Percentiles rank a stretch among this genome's conserved stretches.
phyloP scores from a whole-genome alignment of 2,329 filamentous ascomycete genomes.

The Trematosphaeria pertusa region DNA sequence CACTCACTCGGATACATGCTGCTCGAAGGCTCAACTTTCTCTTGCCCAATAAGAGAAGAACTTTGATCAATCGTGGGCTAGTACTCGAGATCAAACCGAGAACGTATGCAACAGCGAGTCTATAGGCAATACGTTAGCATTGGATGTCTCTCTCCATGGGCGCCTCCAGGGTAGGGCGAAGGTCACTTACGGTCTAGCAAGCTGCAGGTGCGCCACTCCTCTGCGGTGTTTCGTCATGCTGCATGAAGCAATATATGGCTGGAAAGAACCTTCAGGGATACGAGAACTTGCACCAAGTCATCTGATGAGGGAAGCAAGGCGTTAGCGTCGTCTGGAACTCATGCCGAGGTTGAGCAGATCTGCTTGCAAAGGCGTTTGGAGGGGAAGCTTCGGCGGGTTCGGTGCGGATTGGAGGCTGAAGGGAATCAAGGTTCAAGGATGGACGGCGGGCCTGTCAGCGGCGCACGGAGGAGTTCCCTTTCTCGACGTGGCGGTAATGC shows the following conservation, averaged over 20 bases:
- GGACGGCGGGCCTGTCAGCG: background rate
- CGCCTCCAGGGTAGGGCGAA: no score
- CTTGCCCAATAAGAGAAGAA: conserved; percentile 26
- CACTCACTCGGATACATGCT: conserved; percentile 31
- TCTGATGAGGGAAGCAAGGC: no score
- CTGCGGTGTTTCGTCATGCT: conserved; percentile 8
- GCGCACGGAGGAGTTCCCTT: background rate
- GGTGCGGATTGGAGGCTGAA: background rate
- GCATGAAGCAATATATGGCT: background rate
- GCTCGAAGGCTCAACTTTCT: conserved; percentile 25
- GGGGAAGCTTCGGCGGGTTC: no score
- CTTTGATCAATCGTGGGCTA: conserved; percentile 27
- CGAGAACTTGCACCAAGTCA: background rate
- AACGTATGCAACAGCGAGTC: conserved; percentile 34
- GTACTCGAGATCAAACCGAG: conserved; percentile 36
- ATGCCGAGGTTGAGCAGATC: no score
- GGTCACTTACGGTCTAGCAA: conserved; percentile 24
- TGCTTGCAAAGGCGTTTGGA: no score
- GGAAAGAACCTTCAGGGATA: background rate
- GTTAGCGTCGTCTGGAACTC: no score
- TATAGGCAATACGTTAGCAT: conserved; percentile 12
- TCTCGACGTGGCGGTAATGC: background rate
- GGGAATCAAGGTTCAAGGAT: background rate
- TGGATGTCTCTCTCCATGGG: background rate
- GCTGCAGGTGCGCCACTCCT: conserved; percentile 1